Conservation (phyloP, 2,329 filamentous ascomycete genomes). For the Aspergillus ibericus region DNA sequence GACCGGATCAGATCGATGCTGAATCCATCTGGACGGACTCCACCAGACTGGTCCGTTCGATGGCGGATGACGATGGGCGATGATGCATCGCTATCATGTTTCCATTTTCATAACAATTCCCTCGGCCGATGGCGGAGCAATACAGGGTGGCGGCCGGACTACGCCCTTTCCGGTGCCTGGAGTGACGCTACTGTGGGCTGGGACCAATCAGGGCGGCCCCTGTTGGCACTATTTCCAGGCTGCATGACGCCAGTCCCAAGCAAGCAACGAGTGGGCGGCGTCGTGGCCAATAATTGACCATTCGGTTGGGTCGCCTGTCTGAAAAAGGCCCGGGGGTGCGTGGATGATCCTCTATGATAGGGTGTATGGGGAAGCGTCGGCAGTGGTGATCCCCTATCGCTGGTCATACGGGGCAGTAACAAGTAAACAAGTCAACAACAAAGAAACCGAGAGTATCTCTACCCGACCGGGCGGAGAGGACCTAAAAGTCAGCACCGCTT, state of each 20-base stretch:
- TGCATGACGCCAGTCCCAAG: constrained; percentile 36
- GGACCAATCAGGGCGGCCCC: constrained; percentile 23
- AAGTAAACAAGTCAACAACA: too few species aligned
- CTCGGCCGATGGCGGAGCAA: constrained; percentile 28
- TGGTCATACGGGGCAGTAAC: background rate
- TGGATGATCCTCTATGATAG: constrained; percentile 10
- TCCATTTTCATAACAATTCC: constrained; percentile 10
- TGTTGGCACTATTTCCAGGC: constrained; percentile 29
- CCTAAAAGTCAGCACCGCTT: background rate
- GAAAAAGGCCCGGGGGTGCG: constrained; percentile 9
- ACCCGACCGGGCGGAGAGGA: background rate
- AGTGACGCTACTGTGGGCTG: constrained; percentile 24
- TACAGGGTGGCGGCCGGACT: constrained; percentile 25
- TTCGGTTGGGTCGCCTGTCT: constrained; percentile 10
- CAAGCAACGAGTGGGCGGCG: constrained; percentile 24
- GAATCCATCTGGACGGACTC: constrained; percentile 3
- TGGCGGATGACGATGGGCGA: background rate
- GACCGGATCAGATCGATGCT: constrained; percentile 1
- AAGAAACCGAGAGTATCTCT: background rate
- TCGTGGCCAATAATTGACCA: constrained; percentile 26
- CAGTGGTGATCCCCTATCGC: constrained; percentile 1
- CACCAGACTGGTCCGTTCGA: background rate
- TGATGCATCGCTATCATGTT: constrained; percentile 5
- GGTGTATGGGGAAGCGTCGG: constrained; percentile 5
- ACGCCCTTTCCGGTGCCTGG: constrained; percentile 26